Percentiles rank a stretch among this genome's conserved stretches.
Conservation (phyloP, 805 yeast species). For the Kodamaea kaohsiungensis region DNA sequence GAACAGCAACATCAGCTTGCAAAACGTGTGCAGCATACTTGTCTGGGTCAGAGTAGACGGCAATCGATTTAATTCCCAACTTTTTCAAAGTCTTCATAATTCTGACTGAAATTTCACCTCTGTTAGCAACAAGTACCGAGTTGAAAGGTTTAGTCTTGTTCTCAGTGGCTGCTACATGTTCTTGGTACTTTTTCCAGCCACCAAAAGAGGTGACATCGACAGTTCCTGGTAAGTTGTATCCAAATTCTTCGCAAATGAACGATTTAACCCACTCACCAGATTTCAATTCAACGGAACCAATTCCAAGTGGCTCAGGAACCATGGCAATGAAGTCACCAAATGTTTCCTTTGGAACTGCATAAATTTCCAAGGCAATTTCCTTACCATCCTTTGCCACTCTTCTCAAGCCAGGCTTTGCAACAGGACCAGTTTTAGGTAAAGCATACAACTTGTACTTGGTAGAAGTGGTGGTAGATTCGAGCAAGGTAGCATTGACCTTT, state of each 20-base stretch:
- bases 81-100: constrained; percentile 86
- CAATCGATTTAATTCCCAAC: constrained; percentile 74
- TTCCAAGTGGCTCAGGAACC: constrained; percentile 95
- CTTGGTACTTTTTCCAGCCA: constrained; percentile 78
- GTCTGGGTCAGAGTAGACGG: constrained; percentile 90
- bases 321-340: constrained; percentile 83
- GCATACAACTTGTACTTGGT: constrained; percentile 76
- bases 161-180: constrained; percentile 30
- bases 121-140: constrained; percentile 89
- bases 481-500: constrained; percentile 73
- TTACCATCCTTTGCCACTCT: constrained; percentile 59
- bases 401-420: constrained; percentile 87
- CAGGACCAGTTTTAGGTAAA: constrained; percentile 77
- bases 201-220: constrained; percentile 83
- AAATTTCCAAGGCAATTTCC: constrained; percentile 74
- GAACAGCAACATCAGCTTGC: constrained; percentile 78
- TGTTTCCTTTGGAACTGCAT: constrained; percentile 72
- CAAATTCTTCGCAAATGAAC: constrained; percentile 90
- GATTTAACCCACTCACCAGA: constrained; percentile 87
- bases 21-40: constrained; percentile 84
- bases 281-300: constrained; percentile 85
- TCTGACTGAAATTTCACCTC: constrained; percentile 97
- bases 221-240: constrained; percentile 72
- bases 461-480: constrained; percentile 69
- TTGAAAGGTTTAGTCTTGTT: constrained; percentile 55